Evolutionary conservation across 2,329 filamentous ascomycete genomes (phyloP).

Genomic region (Hymenoscyphus fraxineus): DNA sequence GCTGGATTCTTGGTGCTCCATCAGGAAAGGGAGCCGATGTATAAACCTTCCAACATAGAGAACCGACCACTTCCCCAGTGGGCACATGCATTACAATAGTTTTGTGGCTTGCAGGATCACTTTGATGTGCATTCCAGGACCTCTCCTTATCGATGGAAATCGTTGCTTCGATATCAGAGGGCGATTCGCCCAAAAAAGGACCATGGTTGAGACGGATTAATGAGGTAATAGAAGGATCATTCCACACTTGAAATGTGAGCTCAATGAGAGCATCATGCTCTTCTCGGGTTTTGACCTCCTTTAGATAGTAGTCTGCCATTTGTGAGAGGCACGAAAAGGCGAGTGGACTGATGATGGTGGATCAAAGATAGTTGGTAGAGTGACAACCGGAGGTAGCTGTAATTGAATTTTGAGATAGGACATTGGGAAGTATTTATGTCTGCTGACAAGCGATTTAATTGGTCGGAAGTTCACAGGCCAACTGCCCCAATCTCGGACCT

Average conservation of each 20-base stretch:
- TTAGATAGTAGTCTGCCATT: slow-evolving; percentile 1
- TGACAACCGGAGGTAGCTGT: too few species aligned
- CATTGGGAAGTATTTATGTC: too few species aligned
- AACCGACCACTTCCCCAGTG: background rate
- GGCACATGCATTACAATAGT: slow-evolving; percentile 2
- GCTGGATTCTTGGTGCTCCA: background rate
- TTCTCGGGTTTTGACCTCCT: background rate
- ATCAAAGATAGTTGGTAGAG: too few species aligned
- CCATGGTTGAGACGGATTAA: background rate
- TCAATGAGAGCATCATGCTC: slow-evolving; percentile 2
- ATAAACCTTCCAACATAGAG: background rate
- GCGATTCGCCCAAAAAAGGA: background rate
- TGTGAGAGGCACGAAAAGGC: background rate
- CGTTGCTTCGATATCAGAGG: background rate
- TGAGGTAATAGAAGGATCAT: background rate
- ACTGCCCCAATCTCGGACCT: too few species aligned
- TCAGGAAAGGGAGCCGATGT: slow-evolving; percentile 2
- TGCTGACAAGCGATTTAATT: too few species aligned
- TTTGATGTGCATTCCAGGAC: background rate
- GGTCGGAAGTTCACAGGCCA: too few species aligned
- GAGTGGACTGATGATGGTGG: background rate
- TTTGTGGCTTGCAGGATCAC: slow-evolving; percentile 4
- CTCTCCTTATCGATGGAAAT: background rate
- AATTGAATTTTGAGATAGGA: too few species aligned
- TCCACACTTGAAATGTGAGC: slow-evolving; percentile 1